These are phyloP conservation scores for Xerocomellus amylosporus DNA, from an alignment of 768 basidiomycete species.

Conservation along the genomic window DNA sequence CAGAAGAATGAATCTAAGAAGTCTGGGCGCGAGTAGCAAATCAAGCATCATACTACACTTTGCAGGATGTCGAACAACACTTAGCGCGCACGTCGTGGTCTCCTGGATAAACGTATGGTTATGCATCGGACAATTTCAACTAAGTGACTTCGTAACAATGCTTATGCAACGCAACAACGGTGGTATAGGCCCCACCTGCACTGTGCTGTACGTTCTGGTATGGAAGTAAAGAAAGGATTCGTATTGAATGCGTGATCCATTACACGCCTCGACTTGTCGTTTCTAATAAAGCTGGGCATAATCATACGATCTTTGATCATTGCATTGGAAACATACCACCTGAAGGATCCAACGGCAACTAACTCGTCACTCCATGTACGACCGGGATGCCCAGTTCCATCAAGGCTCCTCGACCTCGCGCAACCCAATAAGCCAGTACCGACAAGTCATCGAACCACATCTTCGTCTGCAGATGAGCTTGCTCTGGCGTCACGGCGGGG, in stretches of 20 bases:
- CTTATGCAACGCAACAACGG: neutral
- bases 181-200: neutral
- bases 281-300: neutral
- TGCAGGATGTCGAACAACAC: neutral
- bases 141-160: neutral
- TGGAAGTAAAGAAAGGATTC: neutral
- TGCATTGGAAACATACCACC: neutral
- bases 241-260: neutral
- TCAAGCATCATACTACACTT: no score
- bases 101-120: neutral
- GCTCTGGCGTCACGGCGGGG: constrained; percentile 1
- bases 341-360: neutral
- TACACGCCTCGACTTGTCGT: neutral
- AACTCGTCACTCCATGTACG: constrained; percentile 41
- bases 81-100: neutral
- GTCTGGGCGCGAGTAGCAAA: neutral
- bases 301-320: neutral
- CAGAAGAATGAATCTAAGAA: neutral
- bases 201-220: neutral
- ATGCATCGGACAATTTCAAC: neutral
- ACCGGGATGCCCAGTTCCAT: constrained; percentile 45
- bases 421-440: constrained; percentile 49
- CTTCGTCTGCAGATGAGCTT: constrained; percentile 7
- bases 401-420: constrained; percentile 49
- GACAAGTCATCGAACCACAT: constrained; percentile 55